Evolutionary conservation across 1,139 yeast species (phyloP).

Genomic region (Oligophagozyma castellii): DNA sequence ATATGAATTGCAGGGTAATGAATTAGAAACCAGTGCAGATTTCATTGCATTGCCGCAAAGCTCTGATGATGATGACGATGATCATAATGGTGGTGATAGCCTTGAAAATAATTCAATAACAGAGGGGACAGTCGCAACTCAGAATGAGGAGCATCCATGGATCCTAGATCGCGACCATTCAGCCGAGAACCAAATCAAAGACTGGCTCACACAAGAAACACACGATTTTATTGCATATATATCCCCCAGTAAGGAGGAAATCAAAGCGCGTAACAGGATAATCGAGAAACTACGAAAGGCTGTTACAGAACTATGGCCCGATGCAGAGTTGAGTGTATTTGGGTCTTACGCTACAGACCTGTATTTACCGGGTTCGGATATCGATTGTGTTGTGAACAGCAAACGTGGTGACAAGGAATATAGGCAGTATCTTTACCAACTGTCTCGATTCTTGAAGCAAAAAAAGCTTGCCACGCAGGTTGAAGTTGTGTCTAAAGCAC

Average conservation of each 20-base stretch:
- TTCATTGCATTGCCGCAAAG: conserved; percentile 26
- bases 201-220: conserved; percentile 82
- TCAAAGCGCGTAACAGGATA: conserved; percentile 51
- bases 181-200: conserved; percentile 60
- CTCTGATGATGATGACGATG: conserved; percentile 16
- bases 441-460: conserved; percentile 57
- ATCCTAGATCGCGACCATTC: conserved; percentile 63
- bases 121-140: conserved; percentile 9
- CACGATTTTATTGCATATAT: conserved; percentile 76
- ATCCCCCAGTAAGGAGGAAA: conserved; percentile 74
- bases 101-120: conserved; percentile 8
- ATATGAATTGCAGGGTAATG: conserved; percentile 25
- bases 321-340: conserved; percentile 72
- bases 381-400: conserved; percentile 82
- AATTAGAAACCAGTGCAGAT: conserved; percentile 28
- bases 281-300: conserved; percentile 45
- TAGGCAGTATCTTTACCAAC: conserved; percentile 54
- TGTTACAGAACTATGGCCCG: conserved; percentile 60
- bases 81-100: conserved; percentile 4
- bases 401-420: conserved; percentile 50
- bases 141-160: conserved; percentile 57
- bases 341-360: conserved; percentile 94
- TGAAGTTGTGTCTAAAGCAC: conserved; percentile 82
- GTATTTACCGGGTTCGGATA: conserved; percentile 91
- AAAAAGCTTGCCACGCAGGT: conserved; percentile 55